Percentiles rank a stretch among this genome's conserved stretches.
phyloP scores from a whole-genome alignment of 1,139 yeast genomes.

The Chernovozyma sophiae-reginae region DNA sequence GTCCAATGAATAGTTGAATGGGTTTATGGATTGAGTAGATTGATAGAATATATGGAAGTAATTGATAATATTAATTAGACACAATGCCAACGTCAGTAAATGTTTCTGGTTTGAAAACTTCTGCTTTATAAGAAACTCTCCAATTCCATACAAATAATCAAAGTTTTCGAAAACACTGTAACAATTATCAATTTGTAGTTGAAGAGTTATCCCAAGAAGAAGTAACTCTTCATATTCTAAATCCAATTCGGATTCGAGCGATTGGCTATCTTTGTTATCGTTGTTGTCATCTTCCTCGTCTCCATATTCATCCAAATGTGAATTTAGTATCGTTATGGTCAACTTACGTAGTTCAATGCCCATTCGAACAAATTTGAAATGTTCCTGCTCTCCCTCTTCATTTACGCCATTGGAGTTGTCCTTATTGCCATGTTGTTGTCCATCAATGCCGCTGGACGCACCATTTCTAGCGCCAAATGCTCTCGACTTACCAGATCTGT shows the following conservation, averaged over 20 bases:
- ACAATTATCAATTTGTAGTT: constrained; percentile 34
- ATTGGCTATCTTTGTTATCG: not conserved
- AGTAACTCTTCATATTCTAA: constrained; percentile 21
- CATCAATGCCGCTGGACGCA: too few species aligned
- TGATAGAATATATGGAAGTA: constrained; percentile 30
- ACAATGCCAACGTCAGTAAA: constrained; percentile 16
- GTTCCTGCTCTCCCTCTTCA: not conserved
- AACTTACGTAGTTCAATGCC: constrained; percentile 39
- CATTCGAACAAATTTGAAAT: constrained; percentile 22
- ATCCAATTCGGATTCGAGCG: constrained; percentile 1
- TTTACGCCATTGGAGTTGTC: not conserved
- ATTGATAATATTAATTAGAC: constrained; percentile 25
- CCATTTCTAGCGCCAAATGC: too few species aligned
- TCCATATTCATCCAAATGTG: constrained; percentile 43
- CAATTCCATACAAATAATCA: constrained; percentile 41
- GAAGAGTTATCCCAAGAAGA: constrained; percentile 30
- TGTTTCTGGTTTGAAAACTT: constrained; percentile 13
- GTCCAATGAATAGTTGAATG: constrained; percentile 35
- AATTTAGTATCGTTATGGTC: constrained; percentile 32
- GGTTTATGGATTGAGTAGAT: constrained; percentile 38
- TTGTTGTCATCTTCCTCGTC: constrained; percentile 13
- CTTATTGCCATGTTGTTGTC: too few species aligned
- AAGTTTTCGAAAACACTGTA: constrained; percentile 42
- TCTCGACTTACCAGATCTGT: not conserved
- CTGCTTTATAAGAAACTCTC: constrained; percentile 30